A percentile compares a stretch with the other conserved stretches of the same genome.
phyloP scores from a whole-genome alignment of 1,139 yeast species.

The Protomyces arabidopsidicola region DNA sequence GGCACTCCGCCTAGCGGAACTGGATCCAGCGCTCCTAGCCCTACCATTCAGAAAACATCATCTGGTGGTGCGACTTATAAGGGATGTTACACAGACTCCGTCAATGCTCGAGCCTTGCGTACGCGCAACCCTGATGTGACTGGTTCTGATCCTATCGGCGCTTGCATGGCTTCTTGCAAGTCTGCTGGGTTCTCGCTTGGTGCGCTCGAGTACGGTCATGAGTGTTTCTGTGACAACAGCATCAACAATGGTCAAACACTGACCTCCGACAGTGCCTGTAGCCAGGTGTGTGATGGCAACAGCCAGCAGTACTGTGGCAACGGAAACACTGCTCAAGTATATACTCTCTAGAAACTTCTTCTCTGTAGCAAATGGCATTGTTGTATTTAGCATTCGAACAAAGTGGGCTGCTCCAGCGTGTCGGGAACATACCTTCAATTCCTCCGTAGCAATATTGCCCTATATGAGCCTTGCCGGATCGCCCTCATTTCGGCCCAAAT shows the following conservation, averaged over 20 bases:
- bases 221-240: constrained; percentile 26
- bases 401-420: no score
- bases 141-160: not conserved
- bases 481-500: no score
- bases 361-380: no score
- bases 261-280: constrained; percentile 20
- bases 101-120: constrained; percentile 10
- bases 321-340: constrained; percentile 6
- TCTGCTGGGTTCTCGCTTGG: constrained; percentile 24
- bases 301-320: constrained; percentile 13
- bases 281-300: constrained; percentile 26
- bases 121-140: not conserved
- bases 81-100: constrained; percentile 10
- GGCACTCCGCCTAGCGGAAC: not conserved
- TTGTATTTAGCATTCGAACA: no score
- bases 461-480: no score
- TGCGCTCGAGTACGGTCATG: constrained; percentile 27
- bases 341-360: not conserved
- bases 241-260: constrained; percentile 2
- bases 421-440: no score
- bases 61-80: not conserved
- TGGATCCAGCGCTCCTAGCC: not conserved
- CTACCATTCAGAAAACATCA: not conserved
- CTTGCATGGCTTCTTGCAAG: constrained; percentile 15
- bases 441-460: no score